Evolutionary conservation across 495 filamentous ascomycete species (phyloP).

Genomic region (Bacidia rubella): DNA sequence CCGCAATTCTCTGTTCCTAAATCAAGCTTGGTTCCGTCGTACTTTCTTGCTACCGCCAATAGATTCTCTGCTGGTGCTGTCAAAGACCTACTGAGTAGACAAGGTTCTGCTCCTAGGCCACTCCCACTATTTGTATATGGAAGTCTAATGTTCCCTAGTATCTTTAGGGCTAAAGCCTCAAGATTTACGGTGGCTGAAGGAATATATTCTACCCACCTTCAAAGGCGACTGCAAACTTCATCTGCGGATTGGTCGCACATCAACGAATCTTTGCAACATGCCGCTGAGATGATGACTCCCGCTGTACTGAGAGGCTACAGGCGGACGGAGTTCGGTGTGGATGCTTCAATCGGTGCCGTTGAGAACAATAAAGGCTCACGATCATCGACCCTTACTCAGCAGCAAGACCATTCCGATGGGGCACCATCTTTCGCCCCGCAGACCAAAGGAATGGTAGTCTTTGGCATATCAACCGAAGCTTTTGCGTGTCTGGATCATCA

Average conservation of each 20-base stretch:
- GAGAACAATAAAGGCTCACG: too few relatives aligned
- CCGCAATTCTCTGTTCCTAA: neutral
- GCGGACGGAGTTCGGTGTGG: neutral
- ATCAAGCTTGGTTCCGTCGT: slow-evolving; percentile 2
- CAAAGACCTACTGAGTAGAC: neutral
- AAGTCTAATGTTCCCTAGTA: slow-evolving; percentile 7
- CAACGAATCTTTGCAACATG: slow-evolving; percentile 1
- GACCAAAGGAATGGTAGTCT: slow-evolving; percentile 1
- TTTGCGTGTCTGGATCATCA: neutral
- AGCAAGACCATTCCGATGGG: neutral
- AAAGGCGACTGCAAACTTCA: neutral
- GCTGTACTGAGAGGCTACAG: slow-evolving; percentile 1
- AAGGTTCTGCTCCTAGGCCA: neutral
- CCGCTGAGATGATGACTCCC: slow-evolving; percentile 3
- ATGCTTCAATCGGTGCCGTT: too few relatives aligned
- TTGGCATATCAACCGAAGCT: slow-evolving; percentile 4
- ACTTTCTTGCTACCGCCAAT: slow-evolving; percentile 1
- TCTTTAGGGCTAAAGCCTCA: neutral
- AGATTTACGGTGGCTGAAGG: neutral
- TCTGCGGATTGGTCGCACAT: neutral
- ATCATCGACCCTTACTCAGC: too few relatives aligned
- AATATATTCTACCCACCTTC: slow-evolving; percentile 1
- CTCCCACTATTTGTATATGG: slow-evolving; percentile 7
- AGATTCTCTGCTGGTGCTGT: neutral
- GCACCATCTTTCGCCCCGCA: too few relatives aligned